Evolutionary conservation across 2,329 filamentous ascomycete genomes (phyloP), one percentile per base, ranked within the genome.

Genomic region (Phaeomoniella chlamydospora): DNA sequence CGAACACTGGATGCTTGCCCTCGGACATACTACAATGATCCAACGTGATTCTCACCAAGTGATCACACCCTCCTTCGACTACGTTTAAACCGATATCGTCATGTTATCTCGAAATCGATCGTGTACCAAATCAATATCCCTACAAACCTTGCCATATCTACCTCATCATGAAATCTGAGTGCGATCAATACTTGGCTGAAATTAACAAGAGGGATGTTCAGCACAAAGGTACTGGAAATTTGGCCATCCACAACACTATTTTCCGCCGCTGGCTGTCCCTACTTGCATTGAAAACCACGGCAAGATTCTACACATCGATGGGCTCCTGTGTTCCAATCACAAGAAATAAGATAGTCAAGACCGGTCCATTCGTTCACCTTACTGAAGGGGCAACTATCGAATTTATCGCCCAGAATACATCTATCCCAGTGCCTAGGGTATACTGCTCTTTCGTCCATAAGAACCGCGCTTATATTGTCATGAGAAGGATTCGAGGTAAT

Each of bases 361-460:
- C 47, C 12, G 56, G 50, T 9, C 37, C 36, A 18, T 43, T 34
- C 31, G 43, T 48, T 6, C 49, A 53, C 30, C 48, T 64, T 5
- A 46, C 54, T 4, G 59, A 65, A 47, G 61, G 54, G 17, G 46
- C 48, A 29, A 48, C 61, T 2, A 60, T 68, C 50, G 42, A 50
- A 15, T 64, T 57, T 34, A 41, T 68, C 33, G 49, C 54, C 4
- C 33, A 49, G 11, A 49, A 62, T 34, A 68, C 62, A 3, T 51
- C 49, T 2, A 53, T 69, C 15, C 64, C 64, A 3, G 58, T 67
- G 0, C 65, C 66, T 2, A 53, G 55, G 6, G 51, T 68, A 1
- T 51, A 63, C 41, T 64, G 53, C 41, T 51, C 62, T 22, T 69
- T 69, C 35, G 36, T 51, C 2, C 49, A 56, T 36, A 52, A 55